Base-by-base conservation (phyloP, 169 alveolate genomes). In the Plasmodium coatneyi region DNA sequence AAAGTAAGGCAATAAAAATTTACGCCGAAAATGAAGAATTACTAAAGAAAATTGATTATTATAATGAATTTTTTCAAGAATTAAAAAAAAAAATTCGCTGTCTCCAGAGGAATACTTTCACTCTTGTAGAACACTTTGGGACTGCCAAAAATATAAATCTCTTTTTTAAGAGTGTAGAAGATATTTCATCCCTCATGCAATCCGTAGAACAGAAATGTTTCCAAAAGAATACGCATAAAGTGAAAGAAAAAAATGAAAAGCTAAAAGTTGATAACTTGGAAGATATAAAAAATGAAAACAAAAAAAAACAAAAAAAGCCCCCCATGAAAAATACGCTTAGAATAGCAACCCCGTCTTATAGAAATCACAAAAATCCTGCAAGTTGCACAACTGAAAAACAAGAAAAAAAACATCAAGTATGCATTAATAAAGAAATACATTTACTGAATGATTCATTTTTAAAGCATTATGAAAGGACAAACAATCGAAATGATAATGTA, bases 41-140 rank as follows among this genome's bases (percentile, higher is more conserved):
- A 43, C 32, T 83, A 41, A 83, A 52, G 82, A 54, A 66, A 83
- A 36, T 83, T 71, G 9, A 83, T 83, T 66, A 71, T 83, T 83
- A 83, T 25, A 71, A 43, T 43, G 41, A 66, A 43, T 70, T 25
- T 41, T 34, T 83, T 66, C 82, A 83, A 41, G 49, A 83, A 71
- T 83, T 83, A 71, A 83, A 83, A 83, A 39, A 83, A 70, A 83
- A 83, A 83, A 83, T 52, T 83, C 19, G 82, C 74, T 83, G 82
- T 43, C 70, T 83, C 22, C 28, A 28, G 74, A 83, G 54, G 34
- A 43, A 43, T 22, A n/a, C 36, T 14, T 72, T 34, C 32, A 22
- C 74, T 34, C 83, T 83, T 83, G 43, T 70, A 70, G 82, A 71
- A 39, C 71, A 12, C 82, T 70, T 83, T 71, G 92, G 70, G 49